These are phyloP conservation scores for Nemania sp. DNA, from an alignment of 2,329 filamentous ascomycete species.

Conservation along the genomic window DNA sequence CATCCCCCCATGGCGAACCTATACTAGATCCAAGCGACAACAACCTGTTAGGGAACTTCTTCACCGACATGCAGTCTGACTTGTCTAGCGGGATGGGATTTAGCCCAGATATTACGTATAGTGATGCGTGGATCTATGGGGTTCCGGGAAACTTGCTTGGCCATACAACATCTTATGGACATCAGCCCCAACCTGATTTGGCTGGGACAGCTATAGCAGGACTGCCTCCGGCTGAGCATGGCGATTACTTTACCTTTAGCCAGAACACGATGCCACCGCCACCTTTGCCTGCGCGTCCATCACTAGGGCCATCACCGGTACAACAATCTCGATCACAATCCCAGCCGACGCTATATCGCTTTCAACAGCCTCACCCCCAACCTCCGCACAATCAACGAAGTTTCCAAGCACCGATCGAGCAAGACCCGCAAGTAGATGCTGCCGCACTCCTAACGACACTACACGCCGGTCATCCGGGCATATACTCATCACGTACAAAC, in stretches of 20 bases:
- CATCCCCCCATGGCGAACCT: conserved; percentile 72
- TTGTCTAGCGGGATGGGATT: conserved; percentile 62
- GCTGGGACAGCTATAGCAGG: conserved; percentile 47
- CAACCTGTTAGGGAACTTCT: conserved; percentile 68
- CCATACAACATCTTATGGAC: conserved; percentile 72
- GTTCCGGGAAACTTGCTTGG: conserved; percentile 73
- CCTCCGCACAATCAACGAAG: conserved; percentile 37
- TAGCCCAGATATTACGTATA: conserved; percentile 64
- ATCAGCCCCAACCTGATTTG: conserved; percentile 56
- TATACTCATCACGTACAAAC: conserved; percentile 36
- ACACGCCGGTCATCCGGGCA: conserved; percentile 46
- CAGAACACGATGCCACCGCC: conserved; percentile 44
- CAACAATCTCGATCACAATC: conserved; percentile 44
- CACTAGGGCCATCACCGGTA: conserved; percentile 47
- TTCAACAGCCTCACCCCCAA: conserved; percentile 31
- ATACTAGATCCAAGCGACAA: conserved; percentile 73
- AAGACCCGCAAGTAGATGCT: conserved; percentile 45
- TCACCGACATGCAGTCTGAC: conserved; percentile 65
- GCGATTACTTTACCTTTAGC: conserved; percentile 47
- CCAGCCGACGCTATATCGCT: conserved; percentile 22
- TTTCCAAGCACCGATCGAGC: conserved; percentile 43
- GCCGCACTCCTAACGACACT: conserved; percentile 50
- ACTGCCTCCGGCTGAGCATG: conserved; percentile 45
- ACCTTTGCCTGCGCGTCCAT: conserved; percentile 30
- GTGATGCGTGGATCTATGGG: conserved; percentile 64